A percentile compares a stretch with the other conserved stretches of the same genome.
phyloP scores from a whole-genome alignment of 768 basidiomycete species.

The Cystofilobasidium bisporidii region DNA sequence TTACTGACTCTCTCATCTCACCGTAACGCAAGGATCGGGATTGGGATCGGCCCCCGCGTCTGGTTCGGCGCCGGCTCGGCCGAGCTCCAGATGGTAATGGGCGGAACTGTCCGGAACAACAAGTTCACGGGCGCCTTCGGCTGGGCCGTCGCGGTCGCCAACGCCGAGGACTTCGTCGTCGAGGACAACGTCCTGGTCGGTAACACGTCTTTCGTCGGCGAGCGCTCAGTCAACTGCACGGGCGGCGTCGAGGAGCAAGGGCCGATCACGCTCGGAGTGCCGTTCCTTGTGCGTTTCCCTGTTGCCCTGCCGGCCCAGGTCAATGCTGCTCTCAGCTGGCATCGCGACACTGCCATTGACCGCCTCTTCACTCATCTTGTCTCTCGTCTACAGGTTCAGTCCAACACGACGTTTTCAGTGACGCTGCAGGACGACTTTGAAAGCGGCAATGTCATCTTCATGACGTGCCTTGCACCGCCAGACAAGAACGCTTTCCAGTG shows the following conservation, averaged over 20 bases:
- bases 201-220: slow-evolving; percentile 67
- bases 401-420: slow-evolving; percentile 12
- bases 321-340: too few species aligned
- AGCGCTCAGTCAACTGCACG: slow-evolving; percentile 57
- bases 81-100: neutral
- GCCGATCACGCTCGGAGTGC: neutral
- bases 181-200: slow-evolving; percentile 51
- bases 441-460: slow-evolving; percentile 5
- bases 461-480: neutral
- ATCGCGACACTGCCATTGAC: too few species aligned
- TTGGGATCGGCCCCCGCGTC: slow-evolving; percentile 64
- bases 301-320: too few species aligned
- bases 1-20: neutral
- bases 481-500: neutral
- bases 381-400: slow-evolving; percentile 5
- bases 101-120: slow-evolving; percentile 48
- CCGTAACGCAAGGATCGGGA: slow-evolving; percentile 47
- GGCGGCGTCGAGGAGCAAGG: neutral
- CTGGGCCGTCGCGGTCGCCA: slow-evolving; percentile 59
- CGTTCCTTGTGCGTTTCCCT: neutral
- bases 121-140: slow-evolving; percentile 46
- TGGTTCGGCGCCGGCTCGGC: slow-evolving; percentile 53
- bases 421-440: slow-evolving; percentile 9
- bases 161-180: slow-evolving; percentile 59
- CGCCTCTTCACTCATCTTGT: neutral